These are phyloP conservation scores for Trichophyton mentagrophytes DNA, from an alignment of 2,329 filamentous ascomycete species.

Conservation along the genomic window DNA sequence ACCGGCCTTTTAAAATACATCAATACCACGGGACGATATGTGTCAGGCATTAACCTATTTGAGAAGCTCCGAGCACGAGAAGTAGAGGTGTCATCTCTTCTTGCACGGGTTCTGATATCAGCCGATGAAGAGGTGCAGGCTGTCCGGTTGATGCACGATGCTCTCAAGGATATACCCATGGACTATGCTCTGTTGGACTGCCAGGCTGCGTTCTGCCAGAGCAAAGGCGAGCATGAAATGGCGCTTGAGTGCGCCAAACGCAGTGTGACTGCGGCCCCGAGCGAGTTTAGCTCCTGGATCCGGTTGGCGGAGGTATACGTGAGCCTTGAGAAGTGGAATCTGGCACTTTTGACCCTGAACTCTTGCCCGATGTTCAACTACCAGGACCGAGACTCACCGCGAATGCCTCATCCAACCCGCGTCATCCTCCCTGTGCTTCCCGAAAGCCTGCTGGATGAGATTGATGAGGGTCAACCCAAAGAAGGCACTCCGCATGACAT, in stretches of 20 bases:
- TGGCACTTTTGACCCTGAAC: constrained; percentile 87
- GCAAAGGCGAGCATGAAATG: constrained; percentile 75
- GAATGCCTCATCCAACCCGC: constrained; percentile 85
- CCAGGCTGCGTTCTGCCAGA: constrained; percentile 81
- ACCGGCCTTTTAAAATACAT: constrained; percentile 92
- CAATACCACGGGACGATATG: constrained; percentile 82
- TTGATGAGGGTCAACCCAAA: constrained; percentile 67
- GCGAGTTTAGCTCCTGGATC: constrained; percentile 96
- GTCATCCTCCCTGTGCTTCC: constrained; percentile 75
- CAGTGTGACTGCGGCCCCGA: constrained; percentile 86
- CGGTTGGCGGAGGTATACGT: constrained; percentile 88
- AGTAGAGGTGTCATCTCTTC: constrained; percentile 81
- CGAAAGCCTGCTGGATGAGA: constrained; percentile 87
- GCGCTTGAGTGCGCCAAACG: constrained; percentile 88
- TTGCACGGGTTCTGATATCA: constrained; percentile 83
- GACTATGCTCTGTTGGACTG: constrained; percentile 94
- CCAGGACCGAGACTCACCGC: constrained; percentile 89
- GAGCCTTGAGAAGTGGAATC: constrained; percentile 87
- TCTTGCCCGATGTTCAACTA: constrained; percentile 99
- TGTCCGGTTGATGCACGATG: constrained; percentile 73
- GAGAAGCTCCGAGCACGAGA: constrained; percentile 87
- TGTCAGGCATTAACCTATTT: constrained; percentile 93
- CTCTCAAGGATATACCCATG: constrained; percentile 85
- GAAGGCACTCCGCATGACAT: constrained; percentile 69
- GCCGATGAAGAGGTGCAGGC: constrained; percentile 96